Evolutionary conservation across 768 basidiomycete genomes (phyloP).

Genomic region (Phaeotremella fagi): DNA sequence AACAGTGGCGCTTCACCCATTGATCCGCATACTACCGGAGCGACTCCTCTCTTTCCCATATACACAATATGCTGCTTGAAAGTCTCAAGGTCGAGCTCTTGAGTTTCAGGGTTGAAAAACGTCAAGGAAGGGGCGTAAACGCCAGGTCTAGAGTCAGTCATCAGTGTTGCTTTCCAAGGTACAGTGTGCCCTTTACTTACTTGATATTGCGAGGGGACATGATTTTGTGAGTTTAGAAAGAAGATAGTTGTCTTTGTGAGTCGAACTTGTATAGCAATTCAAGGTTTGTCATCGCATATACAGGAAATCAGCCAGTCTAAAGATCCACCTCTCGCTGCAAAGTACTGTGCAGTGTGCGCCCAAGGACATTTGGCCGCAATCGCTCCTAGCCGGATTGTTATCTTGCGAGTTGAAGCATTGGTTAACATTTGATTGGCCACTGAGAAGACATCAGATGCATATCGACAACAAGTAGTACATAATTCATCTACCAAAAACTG

Average conservation of each 20-base stretch:
- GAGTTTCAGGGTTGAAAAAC: constrained; percentile 59
- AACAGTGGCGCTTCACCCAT: constrained; percentile 65
- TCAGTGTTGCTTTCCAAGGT: background rate
- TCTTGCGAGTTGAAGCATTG: too few relatives aligned
- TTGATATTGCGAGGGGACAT: background rate
- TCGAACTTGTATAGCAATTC: too few relatives aligned
- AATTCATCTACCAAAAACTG: background rate
- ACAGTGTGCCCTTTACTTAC: background rate
- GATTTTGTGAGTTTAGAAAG: background rate
- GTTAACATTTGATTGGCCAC: too few relatives aligned
- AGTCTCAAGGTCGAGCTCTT: constrained; percentile 55
- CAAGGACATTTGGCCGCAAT: too few relatives aligned
- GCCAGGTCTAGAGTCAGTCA: constrained; percentile 58
- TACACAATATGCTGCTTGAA: constrained; percentile 62
- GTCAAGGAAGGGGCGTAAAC: constrained; percentile 75
- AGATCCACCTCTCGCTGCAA: too few relatives aligned
- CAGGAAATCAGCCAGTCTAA: too few relatives aligned
- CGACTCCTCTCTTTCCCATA: constrained; percentile 61
- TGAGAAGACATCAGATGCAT: too few relatives aligned
- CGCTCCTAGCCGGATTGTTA: too few relatives aligned
- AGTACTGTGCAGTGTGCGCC: too few relatives aligned
- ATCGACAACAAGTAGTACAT: background rate
- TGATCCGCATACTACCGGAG: constrained; percentile 64
- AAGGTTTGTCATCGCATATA: too few relatives aligned
- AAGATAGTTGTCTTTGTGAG: background rate